Evolutionary conservation across 805 yeast species (phyloP).

Genomic region (Metschnikowia cubensis): DNA sequence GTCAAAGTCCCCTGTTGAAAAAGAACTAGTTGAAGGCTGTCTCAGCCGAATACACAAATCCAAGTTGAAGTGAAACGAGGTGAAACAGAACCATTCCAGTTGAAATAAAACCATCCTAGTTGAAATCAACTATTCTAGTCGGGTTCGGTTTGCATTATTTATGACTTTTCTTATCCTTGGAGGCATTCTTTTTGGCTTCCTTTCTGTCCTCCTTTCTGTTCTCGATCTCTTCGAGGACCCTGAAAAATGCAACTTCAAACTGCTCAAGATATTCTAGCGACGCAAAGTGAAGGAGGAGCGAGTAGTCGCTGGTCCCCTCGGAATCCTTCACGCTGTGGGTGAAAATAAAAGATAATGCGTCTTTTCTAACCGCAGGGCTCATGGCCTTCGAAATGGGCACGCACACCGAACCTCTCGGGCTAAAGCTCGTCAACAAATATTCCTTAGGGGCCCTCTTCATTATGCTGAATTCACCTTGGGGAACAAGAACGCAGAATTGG

Average conservation of each 20-base stretch:
- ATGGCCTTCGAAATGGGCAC: slow-evolving; percentile 39
- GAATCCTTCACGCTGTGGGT: slow-evolving; percentile 36
- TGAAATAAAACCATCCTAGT: too few species aligned
- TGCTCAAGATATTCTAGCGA: slow-evolving; percentile 34
- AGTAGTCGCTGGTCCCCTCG: slow-evolving; percentile 31
- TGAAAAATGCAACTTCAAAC: slow-evolving; percentile 52
- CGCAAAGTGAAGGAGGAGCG: slow-evolving; percentile 62
- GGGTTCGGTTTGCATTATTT: not conserved
- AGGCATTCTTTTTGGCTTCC: not conserved
- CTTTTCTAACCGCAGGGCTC: slow-evolving; percentile 64
- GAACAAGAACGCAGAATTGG: slow-evolving; percentile 43
- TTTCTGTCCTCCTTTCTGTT: not conserved
- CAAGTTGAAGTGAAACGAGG: too few species aligned
- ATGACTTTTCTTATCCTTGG: not conserved
- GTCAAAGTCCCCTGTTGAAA: too few species aligned
- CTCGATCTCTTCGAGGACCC: not conserved
- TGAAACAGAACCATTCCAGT: too few species aligned
- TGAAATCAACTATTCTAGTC: too few species aligned
- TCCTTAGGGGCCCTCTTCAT: slow-evolving; percentile 41
- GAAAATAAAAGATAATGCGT: slow-evolving; percentile 58
- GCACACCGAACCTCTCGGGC: slow-evolving; percentile 8
- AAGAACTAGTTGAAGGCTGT: too few species aligned
- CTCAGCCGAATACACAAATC: too few species aligned
- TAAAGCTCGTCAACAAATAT: slow-evolving; percentile 43
- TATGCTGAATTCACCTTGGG: slow-evolving; percentile 25